Percentiles rank a stretch among this genome's conserved stretches.
phyloP scores from a whole-genome alignment of 345 rosid genomes.

The Clausena lansium region DNA sequence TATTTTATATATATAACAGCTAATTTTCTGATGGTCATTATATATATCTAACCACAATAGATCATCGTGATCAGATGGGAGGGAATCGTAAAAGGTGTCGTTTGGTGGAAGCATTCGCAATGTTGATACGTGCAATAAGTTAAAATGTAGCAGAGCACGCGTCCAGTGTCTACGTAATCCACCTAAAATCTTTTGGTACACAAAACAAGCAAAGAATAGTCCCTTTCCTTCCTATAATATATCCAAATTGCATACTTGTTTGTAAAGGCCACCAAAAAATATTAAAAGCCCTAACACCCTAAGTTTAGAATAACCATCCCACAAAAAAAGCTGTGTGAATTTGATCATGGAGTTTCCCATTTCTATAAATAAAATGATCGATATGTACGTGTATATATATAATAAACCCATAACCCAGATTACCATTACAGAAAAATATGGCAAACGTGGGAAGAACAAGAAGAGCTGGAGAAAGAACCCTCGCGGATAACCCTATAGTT shows the following conservation, averaged over 20 bases:
- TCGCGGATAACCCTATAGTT: conserved; percentile 10
- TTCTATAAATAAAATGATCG: not conserved
- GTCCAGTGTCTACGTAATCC: not conserved
- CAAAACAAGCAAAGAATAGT: conserved; percentile 34
- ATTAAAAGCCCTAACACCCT: not conserved
- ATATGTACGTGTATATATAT: not conserved
- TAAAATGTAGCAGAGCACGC: not conserved
- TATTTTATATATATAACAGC: too few species aligned
- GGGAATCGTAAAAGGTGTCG: not conserved
- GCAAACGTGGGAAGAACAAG: conserved; percentile 15
- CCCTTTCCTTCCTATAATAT: not conserved
- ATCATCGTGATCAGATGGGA: too few species aligned
- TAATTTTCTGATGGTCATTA: too few species aligned
- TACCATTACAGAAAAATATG: conserved; percentile 9
- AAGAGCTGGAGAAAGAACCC: not conserved
- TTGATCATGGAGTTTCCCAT: not conserved
- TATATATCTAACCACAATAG: too few species aligned
- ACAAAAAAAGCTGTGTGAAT: not conserved
- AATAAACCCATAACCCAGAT: not conserved
- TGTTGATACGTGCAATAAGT: not conserved
- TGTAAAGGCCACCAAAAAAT: not conserved
- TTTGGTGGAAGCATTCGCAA: not conserved
- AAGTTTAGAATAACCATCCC: conserved; percentile 8
- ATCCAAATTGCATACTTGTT: not conserved
- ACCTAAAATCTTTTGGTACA: conserved; percentile 2